These are phyloP conservation scores for Taiozyma sp. DNA, from an alignment of 1,139 yeast species.

Conservation along the genomic window DNA sequence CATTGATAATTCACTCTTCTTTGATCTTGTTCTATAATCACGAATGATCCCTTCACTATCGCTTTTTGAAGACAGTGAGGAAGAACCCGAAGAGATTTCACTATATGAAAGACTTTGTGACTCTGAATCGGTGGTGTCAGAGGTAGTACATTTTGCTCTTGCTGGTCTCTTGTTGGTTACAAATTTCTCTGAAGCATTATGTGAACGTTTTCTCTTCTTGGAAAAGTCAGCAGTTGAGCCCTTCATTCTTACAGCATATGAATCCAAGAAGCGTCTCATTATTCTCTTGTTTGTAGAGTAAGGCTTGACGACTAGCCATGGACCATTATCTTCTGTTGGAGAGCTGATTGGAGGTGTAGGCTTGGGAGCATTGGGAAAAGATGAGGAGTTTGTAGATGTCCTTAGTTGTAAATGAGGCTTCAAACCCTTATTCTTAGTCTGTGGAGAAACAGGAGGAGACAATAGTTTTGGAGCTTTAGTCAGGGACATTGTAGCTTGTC, in stretches of 20 bases:
- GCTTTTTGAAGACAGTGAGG: neutral
- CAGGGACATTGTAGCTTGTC: neutral
- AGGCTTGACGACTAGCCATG: neutral
- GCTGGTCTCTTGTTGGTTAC: neutral
- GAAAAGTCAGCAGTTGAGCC: neutral
- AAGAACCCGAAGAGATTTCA: neutral
- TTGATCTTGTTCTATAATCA: conserved; percentile 10
- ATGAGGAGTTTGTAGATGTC: neutral
- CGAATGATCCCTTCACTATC: neutral
- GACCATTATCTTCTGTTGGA: neutral
- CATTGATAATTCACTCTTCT: neutral
- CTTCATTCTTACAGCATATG: neutral
- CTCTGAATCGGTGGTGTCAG: neutral
- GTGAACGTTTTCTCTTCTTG: neutral
- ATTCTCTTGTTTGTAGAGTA: neutral
- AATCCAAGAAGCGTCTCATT: neutral
- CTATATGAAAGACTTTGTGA: neutral
- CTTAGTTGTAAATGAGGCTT: neutral
- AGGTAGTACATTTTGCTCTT: neutral
- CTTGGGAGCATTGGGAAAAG: neutral
- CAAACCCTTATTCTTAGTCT: neutral
- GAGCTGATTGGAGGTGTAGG: neutral
- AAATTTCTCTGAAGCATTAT: neutral
- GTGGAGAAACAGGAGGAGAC: conserved; percentile 15
- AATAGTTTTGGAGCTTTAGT: conserved; percentile 1